Conservation (phyloP, 306 rosid species). For the Vigna trinervia region DNA sequence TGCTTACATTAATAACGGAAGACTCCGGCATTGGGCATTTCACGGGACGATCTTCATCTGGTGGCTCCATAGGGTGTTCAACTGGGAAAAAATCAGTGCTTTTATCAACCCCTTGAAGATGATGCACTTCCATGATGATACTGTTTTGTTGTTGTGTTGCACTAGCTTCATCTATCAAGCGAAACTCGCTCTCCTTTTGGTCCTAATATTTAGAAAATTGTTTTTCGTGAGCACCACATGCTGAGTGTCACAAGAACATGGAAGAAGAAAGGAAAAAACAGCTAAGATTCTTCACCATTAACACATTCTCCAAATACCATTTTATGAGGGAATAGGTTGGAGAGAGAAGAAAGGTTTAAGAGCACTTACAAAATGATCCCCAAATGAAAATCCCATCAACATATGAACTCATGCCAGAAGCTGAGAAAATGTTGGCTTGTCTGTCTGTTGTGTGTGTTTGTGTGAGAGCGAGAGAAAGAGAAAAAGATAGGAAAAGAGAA, state of each 20-base stretch:
- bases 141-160: constrained; percentile 34
- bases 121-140: constrained; percentile 57
- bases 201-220: constrained; percentile 47
- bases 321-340: constrained; percentile 16
- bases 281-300: background rate
- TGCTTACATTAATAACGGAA: constrained; percentile 74
- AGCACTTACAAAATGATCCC: constrained; percentile 63
- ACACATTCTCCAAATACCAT: constrained; percentile 26
- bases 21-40: constrained; percentile 93
- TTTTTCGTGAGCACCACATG: background rate
- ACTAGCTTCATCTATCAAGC: constrained; percentile 49
- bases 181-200: constrained; percentile 54
- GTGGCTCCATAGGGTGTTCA: constrained; percentile 90
- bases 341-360: constrained; percentile 32
- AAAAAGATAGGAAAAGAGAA: constrained; percentile 47
- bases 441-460: constrained; percentile 43
- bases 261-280: background rate
- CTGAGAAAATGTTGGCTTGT: constrained; percentile 56
- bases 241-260: constrained; percentile 10
- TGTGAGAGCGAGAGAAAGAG: constrained; percentile 43
- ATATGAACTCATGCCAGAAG: constrained; percentile 49
- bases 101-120: constrained; percentile 52
- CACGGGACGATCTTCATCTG: constrained; percentile 92
- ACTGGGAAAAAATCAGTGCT: constrained; percentile 84
- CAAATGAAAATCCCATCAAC: constrained; percentile 66